Percentiles rank a stretch among this genome's conserved stretches.
Conservation (phyloP, 305 asterid species). For the Ilex paraguariensis region DNA sequence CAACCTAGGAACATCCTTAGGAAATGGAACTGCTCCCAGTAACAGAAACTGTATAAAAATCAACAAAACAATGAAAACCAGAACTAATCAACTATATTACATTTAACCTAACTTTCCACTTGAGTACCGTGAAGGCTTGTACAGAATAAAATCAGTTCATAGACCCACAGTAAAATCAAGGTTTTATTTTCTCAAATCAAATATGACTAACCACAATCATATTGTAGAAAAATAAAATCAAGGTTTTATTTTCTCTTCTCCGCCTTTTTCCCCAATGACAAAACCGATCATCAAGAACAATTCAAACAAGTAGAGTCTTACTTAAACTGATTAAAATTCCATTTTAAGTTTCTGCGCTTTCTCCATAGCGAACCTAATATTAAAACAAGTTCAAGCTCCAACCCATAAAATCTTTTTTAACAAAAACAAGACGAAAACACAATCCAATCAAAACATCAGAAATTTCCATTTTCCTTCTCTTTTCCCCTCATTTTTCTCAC, state of each 20-base stretch:
- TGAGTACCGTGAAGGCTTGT: neutral
- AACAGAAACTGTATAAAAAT: constrained; percentile 56
- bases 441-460: neutral
- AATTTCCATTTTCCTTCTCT: neutral
- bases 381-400: too few relatives aligned
- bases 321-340: too few relatives aligned
- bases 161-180: neutral
- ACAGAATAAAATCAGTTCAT: neutral
- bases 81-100: neutral
- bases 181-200: too few relatives aligned
- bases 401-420: neutral
- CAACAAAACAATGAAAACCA: constrained; percentile 11
- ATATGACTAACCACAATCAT: too few relatives aligned
- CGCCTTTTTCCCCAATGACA: too few relatives aligned
- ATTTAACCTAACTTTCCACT: neutral
- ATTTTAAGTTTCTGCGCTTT: too few relatives aligned
- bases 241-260: too few relatives aligned
- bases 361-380: too few relatives aligned
- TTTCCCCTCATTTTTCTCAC: neutral
- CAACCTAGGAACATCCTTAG: constrained; percentile 78
- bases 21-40: constrained; percentile 95
- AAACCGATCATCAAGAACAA: too few relatives aligned
- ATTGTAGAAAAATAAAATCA: too few relatives aligned
- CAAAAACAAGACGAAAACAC: neutral
- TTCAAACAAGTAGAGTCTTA: too few relatives aligned